Evolutionary conservation across 768 basidiomycete species (phyloP).

Genomic region (Termitomyces sp.): DNA sequence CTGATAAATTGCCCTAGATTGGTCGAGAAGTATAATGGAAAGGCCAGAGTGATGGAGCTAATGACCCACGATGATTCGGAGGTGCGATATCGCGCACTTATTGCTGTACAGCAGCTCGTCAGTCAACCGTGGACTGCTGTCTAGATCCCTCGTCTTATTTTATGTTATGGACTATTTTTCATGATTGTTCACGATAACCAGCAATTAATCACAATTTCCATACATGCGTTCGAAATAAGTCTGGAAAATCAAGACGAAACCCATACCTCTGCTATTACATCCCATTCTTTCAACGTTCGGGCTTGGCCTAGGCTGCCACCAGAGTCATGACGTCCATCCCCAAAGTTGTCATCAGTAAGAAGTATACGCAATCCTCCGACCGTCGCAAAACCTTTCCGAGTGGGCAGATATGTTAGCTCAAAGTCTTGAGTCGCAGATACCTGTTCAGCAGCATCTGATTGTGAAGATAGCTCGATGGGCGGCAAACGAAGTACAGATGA

Average conservation of each 20-base stretch:
- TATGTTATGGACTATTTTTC: background rate
- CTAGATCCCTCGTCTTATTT: constrained; percentile 14
- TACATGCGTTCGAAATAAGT: background rate
- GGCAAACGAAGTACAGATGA: constrained; percentile 45
- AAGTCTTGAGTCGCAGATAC: constrained; percentile 48
- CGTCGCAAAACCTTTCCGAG: constrained; percentile 50
- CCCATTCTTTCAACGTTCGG: constrained; percentile 64
- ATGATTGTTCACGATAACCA: background rate
- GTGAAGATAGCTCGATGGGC: constrained; percentile 28
- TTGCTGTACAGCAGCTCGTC: constrained; percentile 87
- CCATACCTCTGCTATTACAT: constrained; percentile 68
- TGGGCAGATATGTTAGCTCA: constrained; percentile 55
- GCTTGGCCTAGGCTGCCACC: constrained; percentile 24
- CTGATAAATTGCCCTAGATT: constrained; percentile 30
- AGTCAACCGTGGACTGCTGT: constrained; percentile 79
- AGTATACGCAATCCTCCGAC: constrained; percentile 72
- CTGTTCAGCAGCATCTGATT: constrained; percentile 18
- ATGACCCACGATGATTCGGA: constrained; percentile 87
- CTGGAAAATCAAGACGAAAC: constrained; percentile 27
- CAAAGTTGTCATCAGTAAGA: constrained; percentile 49
- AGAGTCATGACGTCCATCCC: constrained; percentile 23
- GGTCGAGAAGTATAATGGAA: constrained; percentile 81
- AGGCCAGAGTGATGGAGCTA: constrained; percentile 83
- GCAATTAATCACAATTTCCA: background rate
- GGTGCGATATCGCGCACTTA: constrained; percentile 86